These are phyloP conservation scores for Ascochyta clinopodiicola DNA, from an alignment of 2,329 filamentous ascomycete species.

Conservation along the genomic window DNA sequence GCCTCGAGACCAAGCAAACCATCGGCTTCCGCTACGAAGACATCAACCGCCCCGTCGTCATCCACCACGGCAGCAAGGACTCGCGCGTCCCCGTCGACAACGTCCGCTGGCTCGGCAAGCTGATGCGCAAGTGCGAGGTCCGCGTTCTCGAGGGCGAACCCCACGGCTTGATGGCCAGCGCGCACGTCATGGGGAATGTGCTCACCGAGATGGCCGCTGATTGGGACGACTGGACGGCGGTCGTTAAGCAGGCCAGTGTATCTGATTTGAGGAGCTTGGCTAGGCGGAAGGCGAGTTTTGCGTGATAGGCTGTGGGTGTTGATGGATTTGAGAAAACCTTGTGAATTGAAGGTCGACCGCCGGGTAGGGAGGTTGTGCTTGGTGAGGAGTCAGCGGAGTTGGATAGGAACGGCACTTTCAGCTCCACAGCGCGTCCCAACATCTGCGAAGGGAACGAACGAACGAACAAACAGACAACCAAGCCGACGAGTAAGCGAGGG, in stretches of 20 bases:
- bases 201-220: constrained; percentile 92
- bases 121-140: constrained; percentile 92
- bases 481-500: too few relatives aligned
- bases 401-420: too few relatives aligned
- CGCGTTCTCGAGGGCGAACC: constrained; percentile 88
- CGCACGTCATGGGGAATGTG: constrained; percentile 90
- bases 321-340: too few relatives aligned
- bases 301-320: not conserved
- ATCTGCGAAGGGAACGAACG: not conserved
- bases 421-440: too few relatives aligned
- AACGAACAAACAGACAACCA: not conserved
- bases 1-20: constrained; percentile 85
- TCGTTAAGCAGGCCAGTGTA: constrained; percentile 22
- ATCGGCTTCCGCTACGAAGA: constrained; percentile 98
- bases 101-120: constrained; percentile 90
- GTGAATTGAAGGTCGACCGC: too few relatives aligned
- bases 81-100: constrained; percentile 94
- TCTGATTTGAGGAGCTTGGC: constrained; percentile 21
- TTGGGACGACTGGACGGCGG: constrained; percentile 64
- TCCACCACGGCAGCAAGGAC: constrained; percentile 91
- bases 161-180: constrained; percentile 95
- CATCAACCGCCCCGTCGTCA: constrained; percentile 87
- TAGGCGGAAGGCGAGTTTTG: not conserved
- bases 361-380: too few relatives aligned
- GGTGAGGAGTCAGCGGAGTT: too few relatives aligned